Conservation (phyloP, 2,329 filamentous ascomycete species). For the Tolypocladium paradoxum region DNA sequence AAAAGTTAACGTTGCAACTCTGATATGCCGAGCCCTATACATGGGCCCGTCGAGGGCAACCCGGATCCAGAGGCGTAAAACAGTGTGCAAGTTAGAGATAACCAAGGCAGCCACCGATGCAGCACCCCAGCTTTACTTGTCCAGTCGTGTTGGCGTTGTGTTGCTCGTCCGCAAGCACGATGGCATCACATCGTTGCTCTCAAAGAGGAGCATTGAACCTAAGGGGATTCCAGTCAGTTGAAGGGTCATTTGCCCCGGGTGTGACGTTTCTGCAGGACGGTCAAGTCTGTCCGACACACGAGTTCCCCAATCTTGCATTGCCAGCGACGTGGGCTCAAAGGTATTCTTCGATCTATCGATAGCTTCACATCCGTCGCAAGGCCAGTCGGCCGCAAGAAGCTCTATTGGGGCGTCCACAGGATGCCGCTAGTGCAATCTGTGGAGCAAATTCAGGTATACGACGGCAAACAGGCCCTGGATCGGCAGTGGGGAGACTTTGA, state of each 20-base stretch:
- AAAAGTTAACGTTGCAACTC: neutral
- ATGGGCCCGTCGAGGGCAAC: too few relatives aligned
- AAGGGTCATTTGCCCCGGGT: conserved; percentile 9
- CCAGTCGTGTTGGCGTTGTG: neutral
- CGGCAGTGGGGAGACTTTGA: conserved; percentile 8
- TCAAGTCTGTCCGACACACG: conserved; percentile 4
- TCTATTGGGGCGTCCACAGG: conserved; percentile 12
- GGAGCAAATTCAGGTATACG: conserved; percentile 7
- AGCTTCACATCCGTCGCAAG: conserved; percentile 3
- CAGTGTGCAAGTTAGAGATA: too few relatives aligned
- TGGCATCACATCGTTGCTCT: conserved; percentile 2
- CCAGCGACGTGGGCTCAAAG: conserved; percentile 20
- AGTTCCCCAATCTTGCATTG: conserved; percentile 16
- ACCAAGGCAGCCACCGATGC: too few relatives aligned
- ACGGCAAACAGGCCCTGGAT: conserved; percentile 1
- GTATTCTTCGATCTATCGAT: conserved; percentile 14
- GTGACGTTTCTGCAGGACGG: conserved; percentile 6
- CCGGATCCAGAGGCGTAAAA: too few relatives aligned
- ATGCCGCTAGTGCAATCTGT: conserved; percentile 11
- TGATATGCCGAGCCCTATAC: too few relatives aligned
- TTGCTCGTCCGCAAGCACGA: conserved; percentile 3
- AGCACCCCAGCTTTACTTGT: neutral
- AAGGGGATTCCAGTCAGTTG: conserved; percentile 10
- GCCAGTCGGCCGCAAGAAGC: conserved; percentile 7
- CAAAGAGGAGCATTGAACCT: neutral